A percentile compares a stretch with the other conserved stretches of the same genome.
Conservation (phyloP, 2,329 filamentous ascomycete genomes). For the Trichoderma breve region DNA sequence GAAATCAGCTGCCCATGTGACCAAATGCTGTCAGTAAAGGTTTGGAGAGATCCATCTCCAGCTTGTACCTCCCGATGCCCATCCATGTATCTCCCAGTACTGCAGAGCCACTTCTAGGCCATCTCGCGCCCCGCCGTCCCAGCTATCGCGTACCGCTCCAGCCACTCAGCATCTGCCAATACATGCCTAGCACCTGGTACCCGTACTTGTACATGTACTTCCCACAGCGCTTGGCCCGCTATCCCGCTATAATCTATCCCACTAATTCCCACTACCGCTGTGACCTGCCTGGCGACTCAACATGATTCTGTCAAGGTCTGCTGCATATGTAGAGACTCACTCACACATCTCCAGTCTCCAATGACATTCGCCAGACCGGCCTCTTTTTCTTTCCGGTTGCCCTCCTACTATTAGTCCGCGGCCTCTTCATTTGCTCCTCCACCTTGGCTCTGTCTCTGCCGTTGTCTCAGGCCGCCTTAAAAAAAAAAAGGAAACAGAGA, state of each 20-base stretch:
- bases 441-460: background rate
- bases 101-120: background rate
- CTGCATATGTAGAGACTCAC: background rate
- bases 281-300: slow-evolving; percentile 11
- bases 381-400: background rate
- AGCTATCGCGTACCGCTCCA: background rate
- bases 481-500: background rate
- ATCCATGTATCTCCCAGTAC: background rate
- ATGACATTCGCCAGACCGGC: background rate
- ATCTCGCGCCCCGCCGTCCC: background rate
- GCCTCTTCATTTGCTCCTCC: background rate
- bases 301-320: background rate
- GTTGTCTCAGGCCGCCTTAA: background rate
- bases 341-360: background rate
- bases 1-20: background rate
- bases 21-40: background rate
- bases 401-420: background rate
- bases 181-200: background rate
- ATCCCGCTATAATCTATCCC: background rate
- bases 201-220: background rate
- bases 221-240: background rate
- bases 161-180: slow-evolving; percentile 1
- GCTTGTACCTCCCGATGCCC: background rate
- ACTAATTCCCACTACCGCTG: slow-evolving; percentile 13
- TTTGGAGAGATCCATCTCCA: background rate